These are phyloP conservation scores for Alternaria angustiovoidea DNA, from an alignment of 2,329 filamentous ascomycete genomes.

Conservation along the genomic window DNA sequence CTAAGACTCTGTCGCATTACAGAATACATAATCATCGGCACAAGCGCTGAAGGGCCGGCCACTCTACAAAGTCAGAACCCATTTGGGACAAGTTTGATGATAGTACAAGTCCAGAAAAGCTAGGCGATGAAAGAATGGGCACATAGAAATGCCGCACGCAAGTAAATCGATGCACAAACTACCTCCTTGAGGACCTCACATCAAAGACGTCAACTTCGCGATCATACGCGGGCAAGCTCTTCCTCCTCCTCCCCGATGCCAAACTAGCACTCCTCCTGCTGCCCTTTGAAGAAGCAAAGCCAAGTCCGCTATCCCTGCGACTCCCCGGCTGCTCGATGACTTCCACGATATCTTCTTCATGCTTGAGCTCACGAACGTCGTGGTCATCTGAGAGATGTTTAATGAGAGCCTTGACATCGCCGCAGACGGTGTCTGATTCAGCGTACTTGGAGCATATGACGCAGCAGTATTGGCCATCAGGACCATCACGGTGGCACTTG, in stretches of 20 bases:
- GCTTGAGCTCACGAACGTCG: constrained; percentile 37
- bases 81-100: too few species aligned
- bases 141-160: not conserved
- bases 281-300: constrained; percentile 23
- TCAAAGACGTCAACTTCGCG: constrained; percentile 40
- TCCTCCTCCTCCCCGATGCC: constrained; percentile 23
- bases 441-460: constrained; percentile 41
- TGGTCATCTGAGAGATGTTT: constrained; percentile 48
- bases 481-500: constrained; percentile 45
- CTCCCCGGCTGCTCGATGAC: constrained; percentile 33
- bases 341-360: constrained; percentile 45
- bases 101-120: too few species aligned
- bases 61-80: too few species aligned
- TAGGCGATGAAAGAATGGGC: too few species aligned
- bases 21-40: not conserved
- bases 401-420: constrained; percentile 48
- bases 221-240: constrained; percentile 29
- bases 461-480: constrained; percentile 46
- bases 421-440: constrained; percentile 43
- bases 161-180: not conserved
- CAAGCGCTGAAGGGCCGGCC: not conserved
- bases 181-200: constrained; percentile 26
- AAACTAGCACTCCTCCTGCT: constrained; percentile 41
- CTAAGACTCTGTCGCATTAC: not conserved
- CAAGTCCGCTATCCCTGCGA: constrained; percentile 39